Evolutionary conservation across 352 stramenopile genomes (phyloP).

Genomic region (Globisporangium carolinianum): DNA sequence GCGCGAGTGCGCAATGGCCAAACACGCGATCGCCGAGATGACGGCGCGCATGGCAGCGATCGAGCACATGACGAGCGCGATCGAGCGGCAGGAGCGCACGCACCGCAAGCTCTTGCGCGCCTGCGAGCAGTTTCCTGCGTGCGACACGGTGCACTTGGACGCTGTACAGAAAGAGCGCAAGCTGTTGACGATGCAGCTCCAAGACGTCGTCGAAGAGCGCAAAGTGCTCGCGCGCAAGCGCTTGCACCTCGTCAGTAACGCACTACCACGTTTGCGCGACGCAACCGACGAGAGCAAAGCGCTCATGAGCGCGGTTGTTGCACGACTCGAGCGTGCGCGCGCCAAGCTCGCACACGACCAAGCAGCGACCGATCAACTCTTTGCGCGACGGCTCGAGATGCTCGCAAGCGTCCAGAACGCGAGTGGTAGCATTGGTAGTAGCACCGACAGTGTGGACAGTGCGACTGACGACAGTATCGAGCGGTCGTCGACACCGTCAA

Average conservation of each 20-base stretch:
- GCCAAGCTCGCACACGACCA: constrained; percentile 68
- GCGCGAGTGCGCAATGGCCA: constrained; percentile 74
- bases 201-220: constrained; percentile 61
- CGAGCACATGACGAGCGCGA: constrained; percentile 39
- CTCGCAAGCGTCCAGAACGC: constrained; percentile 53
- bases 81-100: constrained; percentile 67
- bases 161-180: constrained; percentile 61
- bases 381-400: constrained; percentile 62
- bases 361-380: constrained; percentile 57
- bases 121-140: constrained; percentile 60
- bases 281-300: constrained; percentile 55
- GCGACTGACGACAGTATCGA: too few species aligned
- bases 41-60: constrained; percentile 56
- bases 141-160: constrained; percentile 51
- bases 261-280: constrained; percentile 44
- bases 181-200: constrained; percentile 62
- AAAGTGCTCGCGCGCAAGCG: constrained; percentile 63
- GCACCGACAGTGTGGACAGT: too few species aligned
- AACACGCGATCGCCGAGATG: constrained; percentile 72
- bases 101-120: constrained; percentile 59
- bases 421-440: background rate
- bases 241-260: constrained; percentile 41
- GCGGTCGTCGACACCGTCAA: too few species aligned
- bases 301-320: constrained; percentile 53
- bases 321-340: constrained; percentile 51